Base-by-base conservation (phyloP, 2,329 filamentous ascomycete genomes). In the Podosphaera xanthii region DNA sequence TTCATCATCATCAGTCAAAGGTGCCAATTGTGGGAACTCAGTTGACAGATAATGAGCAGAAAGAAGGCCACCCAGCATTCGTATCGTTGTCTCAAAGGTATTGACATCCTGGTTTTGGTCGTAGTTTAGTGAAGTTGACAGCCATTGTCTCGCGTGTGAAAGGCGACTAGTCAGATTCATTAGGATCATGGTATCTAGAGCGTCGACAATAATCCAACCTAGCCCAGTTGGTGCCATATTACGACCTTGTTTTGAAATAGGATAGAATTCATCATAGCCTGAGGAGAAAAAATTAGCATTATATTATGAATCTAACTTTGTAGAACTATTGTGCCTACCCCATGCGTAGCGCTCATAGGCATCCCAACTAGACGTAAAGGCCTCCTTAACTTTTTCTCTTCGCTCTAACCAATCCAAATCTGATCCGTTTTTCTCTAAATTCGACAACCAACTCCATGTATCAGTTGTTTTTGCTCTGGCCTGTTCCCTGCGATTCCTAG, bases 171-270 rank as follows among this genome's bases (percentile, higher is more conserved):
- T 97, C 63, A 95, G 76, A 70, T 97, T 97, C 92, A 98, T 98
- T 62, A 98, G 76, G 74, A 98, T 98, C 77, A 97, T 80, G 0
- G 92, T 98, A 71, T 98, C 92, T 63, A 98, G 75, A 10, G 91
- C 83, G 72, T 98, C 92, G 60, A 98, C 84, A 62, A 98, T 96
- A 67, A 97, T 97, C 92, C 94, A 98, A 36, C 92, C 92, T 72
- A 98, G 77, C 34, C 91, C 92, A 62, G 87, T 82, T 2, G 84
- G 78, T 5, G 88, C 83, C 91, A 98, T 97, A 66, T 92, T 82
- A 58, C 76, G 77, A 57, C 88, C 87, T 22, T 74, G 81, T 69
- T 92, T 92, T 4, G 86, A 82, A 35, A 91, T 73, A 1, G 92
- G 92, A 65, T 87, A 82, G 69, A 86, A 98, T 70, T 92, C 84